Percentiles rank a stretch among this genome's conserved stretches.
phyloP scores from a whole-genome alignment of 148 eudicot genomes.

The Gaultheria prostrata region DNA sequence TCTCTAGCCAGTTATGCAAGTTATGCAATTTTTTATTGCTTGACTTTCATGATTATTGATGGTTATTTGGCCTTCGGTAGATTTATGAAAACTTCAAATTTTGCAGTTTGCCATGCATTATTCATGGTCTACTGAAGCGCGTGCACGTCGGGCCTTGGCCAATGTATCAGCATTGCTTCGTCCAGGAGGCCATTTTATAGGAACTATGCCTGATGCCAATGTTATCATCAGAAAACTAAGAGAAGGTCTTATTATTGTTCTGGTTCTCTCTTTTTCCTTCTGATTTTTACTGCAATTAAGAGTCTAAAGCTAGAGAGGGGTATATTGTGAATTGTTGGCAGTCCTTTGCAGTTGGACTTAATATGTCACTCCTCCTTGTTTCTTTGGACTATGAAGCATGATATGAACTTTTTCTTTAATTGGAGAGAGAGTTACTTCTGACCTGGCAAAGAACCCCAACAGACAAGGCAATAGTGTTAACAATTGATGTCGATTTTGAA shows the following conservation, averaged over 20 bases:
- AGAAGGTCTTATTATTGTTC: conserved; percentile 50
- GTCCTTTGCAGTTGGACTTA: background rate
- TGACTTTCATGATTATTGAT: background rate
- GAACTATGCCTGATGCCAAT: conserved; percentile 99
- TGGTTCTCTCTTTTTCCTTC: background rate
- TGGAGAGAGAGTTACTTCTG: background rate
- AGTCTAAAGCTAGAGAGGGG: background rate
- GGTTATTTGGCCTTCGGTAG: background rate
- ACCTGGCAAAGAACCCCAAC: background rate
- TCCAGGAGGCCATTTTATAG: conserved; percentile 95
- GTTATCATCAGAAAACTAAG: conserved; percentile 89
- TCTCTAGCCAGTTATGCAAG: conserved; percentile 9
- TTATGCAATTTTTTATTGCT: background rate
- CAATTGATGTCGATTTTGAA: background rate
- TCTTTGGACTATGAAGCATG: background rate
- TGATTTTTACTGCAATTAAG: background rate
- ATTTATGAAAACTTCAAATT: conserved; percentile 12
- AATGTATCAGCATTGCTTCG: conserved; percentile 95
- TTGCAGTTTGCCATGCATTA: conserved; percentile 99
- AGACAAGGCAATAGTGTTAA: background rate
- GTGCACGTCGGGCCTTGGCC: conserved; percentile 93
- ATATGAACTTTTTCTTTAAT: background rate
- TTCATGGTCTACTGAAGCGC: conserved; percentile 99
- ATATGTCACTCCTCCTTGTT: background rate
- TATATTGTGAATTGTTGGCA: conserved; percentile 3